phyloP scores from a whole-genome alignment of 768 basidiomycete species.

The Trametes sanguinea region DNA sequence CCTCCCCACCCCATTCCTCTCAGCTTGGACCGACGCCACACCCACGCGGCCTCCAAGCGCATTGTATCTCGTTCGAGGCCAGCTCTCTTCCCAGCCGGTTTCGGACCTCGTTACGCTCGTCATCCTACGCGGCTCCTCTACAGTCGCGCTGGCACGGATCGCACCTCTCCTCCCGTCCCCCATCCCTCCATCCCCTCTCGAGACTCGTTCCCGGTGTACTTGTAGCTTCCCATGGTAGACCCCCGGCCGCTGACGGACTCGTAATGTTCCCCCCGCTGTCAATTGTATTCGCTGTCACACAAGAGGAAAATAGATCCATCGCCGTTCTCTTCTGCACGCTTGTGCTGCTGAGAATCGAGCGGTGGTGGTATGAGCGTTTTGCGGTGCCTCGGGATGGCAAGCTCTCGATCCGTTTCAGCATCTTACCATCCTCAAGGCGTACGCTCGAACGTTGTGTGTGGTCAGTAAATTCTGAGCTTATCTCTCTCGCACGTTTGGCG shows the following conservation, averaged over 20 bases:
- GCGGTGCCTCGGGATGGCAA: too few relatives aligned
- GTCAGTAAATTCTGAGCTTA: too few relatives aligned
- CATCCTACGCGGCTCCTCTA: not conserved
- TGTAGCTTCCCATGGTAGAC: constrained; percentile 10
- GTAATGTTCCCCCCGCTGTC: constrained; percentile 8
- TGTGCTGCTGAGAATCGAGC: not conserved
- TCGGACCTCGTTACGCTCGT: not conserved
- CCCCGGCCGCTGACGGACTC: constrained; percentile 9
- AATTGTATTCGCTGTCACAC: constrained; percentile 1
- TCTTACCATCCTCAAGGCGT: too few relatives aligned
- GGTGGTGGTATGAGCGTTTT: too few relatives aligned
- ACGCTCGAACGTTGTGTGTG: too few relatives aligned
- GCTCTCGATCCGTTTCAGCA: too few relatives aligned
- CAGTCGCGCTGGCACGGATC: constrained; percentile 2
- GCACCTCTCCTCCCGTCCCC: not conserved
- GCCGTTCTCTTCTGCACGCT: not conserved
- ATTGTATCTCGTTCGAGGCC: not conserved
- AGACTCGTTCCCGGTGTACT: not conserved
- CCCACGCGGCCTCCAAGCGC: too few relatives aligned
- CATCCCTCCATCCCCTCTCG: not conserved
- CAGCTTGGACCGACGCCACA: not conserved
- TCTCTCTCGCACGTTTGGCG: too few relatives aligned
- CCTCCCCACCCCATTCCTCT: too few relatives aligned
- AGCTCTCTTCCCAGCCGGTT: not conserved
- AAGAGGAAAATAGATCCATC: not conserved